These are phyloP conservation scores for Ceratobasidium sp. DNA, from an alignment of 1,284 basidiomycete species.

Conservation along the genomic window DNA sequence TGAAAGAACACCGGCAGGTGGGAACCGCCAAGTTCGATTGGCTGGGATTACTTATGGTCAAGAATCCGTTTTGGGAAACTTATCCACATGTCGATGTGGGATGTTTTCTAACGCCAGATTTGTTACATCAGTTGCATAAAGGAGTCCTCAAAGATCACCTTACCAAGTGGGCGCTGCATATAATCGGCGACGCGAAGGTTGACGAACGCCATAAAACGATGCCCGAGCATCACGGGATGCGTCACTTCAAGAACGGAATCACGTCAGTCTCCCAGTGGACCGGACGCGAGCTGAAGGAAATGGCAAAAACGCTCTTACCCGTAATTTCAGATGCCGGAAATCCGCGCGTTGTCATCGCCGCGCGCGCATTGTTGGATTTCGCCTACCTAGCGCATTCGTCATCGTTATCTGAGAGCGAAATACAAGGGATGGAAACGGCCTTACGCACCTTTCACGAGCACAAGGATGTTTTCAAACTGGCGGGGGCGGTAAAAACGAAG, in stretches of 20 bases:
- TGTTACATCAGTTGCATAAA: slow-evolving; percentile 57
- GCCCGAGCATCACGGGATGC: no score
- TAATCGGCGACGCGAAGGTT: slow-evolving; percentile 34
- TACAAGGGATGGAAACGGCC: slow-evolving; percentile 53
- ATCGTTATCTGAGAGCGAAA: slow-evolving; percentile 53
- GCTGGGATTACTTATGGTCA: slow-evolving; percentile 2
- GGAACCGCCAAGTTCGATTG: not conserved
- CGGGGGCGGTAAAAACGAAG: slow-evolving; percentile 51
- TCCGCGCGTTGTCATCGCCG: slow-evolving; percentile 45
- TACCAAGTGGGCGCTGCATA: slow-evolving; percentile 46
- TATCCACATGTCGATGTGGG: slow-evolving; percentile 53
- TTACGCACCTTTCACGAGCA: slow-evolving; percentile 56
- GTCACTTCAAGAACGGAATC: slow-evolving; percentile 5
- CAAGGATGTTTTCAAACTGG: slow-evolving; percentile 56
- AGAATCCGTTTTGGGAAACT: slow-evolving; percentile 53
- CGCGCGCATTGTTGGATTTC: slow-evolving; percentile 57
- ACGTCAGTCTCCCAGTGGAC: slow-evolving; percentile 54
- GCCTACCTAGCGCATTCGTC: slow-evolving; percentile 50
- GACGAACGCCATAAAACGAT: slow-evolving; percentile 25
- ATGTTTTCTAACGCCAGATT: slow-evolving; percentile 52
- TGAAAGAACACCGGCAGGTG: not conserved
- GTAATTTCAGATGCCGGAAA: slow-evolving; percentile 49
- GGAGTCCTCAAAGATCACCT: slow-evolving; percentile 55
- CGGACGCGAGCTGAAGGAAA: slow-evolving; percentile 51
- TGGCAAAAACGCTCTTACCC: slow-evolving; percentile 53